These are phyloP conservation scores for Allium cepa DNA, from an alignment of 106 monocot genomes.

Conservation along the genomic window DNA sequence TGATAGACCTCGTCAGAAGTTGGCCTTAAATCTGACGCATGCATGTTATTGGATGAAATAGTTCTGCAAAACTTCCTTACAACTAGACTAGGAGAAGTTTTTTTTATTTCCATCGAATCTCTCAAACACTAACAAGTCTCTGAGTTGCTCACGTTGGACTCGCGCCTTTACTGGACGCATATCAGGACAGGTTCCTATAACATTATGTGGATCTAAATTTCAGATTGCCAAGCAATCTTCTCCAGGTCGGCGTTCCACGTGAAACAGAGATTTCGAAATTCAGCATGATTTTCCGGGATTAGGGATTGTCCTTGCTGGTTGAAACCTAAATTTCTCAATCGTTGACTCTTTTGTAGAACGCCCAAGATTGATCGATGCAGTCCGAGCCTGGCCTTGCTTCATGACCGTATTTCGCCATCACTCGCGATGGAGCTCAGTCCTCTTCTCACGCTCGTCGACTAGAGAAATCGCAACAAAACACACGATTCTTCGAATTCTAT, in stretches of 20 bases:
- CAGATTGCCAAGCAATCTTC: background rate
- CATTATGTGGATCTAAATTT: background rate
- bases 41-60: slow-evolving; percentile 32
- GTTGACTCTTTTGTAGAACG: too few relatives aligned
- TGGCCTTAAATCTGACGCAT: slow-evolving; percentile 62
- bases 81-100: slow-evolving; percentile 62
- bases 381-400: too few relatives aligned
- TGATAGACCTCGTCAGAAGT: slow-evolving; percentile 72
- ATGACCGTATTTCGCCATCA: too few relatives aligned
- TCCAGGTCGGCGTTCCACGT: background rate
- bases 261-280: background rate
- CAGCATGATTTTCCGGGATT: background rate
- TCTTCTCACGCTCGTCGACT: too few relatives aligned
- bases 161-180: slow-evolving; percentile 54
- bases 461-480: too few relatives aligned
- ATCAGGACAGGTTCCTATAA: slow-evolving; percentile 20
- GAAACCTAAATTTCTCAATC: background rate
- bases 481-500: too few relatives aligned
- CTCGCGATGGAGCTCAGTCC: too few relatives aligned
- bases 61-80: slow-evolving; percentile 99
- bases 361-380: too few relatives aligned
- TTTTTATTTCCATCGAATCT: slow-evolving; percentile 70
- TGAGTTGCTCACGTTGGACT: slow-evolving; percentile 64
- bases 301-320: background rate
- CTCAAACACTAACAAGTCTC: slow-evolving; percentile 83